Evolutionary conservation across 2,329 filamentous ascomycete genomes (phyloP).

Genomic region (Teratosphaeria epicoccoides): DNA sequence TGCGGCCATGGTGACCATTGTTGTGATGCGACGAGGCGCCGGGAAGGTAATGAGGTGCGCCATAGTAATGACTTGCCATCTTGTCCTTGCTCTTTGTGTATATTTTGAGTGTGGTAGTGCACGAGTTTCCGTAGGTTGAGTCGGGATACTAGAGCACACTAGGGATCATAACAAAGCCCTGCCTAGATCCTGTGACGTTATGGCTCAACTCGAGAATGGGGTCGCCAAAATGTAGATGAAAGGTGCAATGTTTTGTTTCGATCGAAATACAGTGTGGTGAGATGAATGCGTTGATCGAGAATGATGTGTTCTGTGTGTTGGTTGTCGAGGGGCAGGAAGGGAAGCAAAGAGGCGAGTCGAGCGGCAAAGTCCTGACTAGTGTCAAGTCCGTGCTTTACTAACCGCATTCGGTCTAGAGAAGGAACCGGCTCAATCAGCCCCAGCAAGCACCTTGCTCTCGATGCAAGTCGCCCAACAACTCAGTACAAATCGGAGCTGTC

Average conservation of each 20-base stretch:
- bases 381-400: background rate
- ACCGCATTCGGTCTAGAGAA: background rate
- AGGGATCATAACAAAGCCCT: conserved; percentile 5
- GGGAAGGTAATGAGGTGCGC: conserved; percentile 34
- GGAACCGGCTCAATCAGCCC: background rate
- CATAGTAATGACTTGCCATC: conserved; percentile 43
- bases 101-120: background rate
- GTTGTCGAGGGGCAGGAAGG: background rate
- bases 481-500: background rate
- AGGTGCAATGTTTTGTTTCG: background rate
- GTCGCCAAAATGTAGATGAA: background rate
- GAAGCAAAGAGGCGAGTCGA: background rate
- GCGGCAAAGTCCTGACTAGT: too few species aligned
- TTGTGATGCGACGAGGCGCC: conserved; percentile 44
- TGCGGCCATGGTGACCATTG: conserved; percentile 76
- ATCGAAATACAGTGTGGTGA: background rate
- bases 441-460: background rate
- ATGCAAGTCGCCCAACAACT: background rate
- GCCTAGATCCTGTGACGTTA: background rate
- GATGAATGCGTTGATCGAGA: background rate
- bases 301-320: background rate
- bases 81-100: conserved; percentile 2
- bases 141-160: background rate
- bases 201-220: background rate
- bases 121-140: background rate